Conservation (phyloP, 2,329 filamentous ascomycete genomes). For the Juglanconis juglandina region DNA sequence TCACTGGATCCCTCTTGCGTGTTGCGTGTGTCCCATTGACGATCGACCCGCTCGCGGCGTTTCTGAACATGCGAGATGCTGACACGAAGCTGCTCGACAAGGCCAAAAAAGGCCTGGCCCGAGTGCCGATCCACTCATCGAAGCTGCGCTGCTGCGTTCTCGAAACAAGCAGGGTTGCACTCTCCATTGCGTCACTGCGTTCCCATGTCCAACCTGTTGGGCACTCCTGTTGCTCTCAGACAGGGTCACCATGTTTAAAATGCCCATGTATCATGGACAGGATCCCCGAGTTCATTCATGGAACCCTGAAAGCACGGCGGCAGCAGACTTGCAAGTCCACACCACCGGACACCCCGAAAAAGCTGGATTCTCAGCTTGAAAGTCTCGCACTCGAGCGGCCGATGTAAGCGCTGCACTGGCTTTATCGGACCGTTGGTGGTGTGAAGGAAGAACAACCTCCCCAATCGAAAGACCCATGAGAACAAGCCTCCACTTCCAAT, state of each 20-base stretch:
- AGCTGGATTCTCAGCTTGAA: neutral
- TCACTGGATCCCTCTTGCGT: too few relatives aligned
- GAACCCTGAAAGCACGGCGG: neutral
- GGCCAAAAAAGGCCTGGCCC: neutral
- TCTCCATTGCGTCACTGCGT: constrained; percentile 7
- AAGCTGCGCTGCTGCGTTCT: constrained; percentile 9
- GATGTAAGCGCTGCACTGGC: neutral
- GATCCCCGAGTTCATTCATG: neutral
- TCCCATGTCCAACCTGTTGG: neutral
- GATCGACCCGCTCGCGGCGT: neutral
- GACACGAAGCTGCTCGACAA: neutral
- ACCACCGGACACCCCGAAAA: neutral
- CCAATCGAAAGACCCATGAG: neutral
- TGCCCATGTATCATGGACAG: neutral
- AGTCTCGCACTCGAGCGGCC: neutral
- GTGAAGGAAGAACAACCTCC: neutral
- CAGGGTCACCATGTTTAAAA: neutral
- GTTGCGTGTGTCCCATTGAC: neutral
- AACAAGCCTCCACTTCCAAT: neutral
- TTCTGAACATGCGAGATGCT: neutral
- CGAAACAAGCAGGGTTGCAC: constrained; percentile 10
- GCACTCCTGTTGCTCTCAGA: neutral
- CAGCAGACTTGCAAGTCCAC: neutral
- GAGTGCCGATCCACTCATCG: neutral
- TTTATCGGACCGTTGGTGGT: too few relatives aligned